Percentiles rank a stretch among this genome's conserved stretches.
Evolutionary conservation across 169 alveolate genomes (phyloP).

Genomic region (Plasmodium relictum): DNA sequence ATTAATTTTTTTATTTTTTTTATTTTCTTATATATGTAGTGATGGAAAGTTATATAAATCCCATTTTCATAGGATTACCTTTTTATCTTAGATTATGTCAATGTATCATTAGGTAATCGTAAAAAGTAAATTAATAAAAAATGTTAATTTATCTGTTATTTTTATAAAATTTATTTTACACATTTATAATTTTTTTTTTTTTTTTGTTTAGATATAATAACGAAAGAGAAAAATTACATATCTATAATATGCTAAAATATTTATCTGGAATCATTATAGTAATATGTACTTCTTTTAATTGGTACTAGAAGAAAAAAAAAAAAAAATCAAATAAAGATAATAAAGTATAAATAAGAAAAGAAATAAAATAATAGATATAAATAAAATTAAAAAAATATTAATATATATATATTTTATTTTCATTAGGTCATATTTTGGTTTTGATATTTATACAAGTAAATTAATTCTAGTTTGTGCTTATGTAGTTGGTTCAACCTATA

Average conservation of each 20-base stretch:
- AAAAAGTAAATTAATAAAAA: conserved; percentile 55
- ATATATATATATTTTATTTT: not conserved
- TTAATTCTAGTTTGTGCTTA: conserved; percentile 84
- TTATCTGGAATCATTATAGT: conserved; percentile 73
- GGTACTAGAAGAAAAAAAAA: conserved; percentile 29
- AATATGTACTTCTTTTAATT: conserved; percentile 77
- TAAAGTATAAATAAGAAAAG: not conserved
- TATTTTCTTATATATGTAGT: conserved; percentile 18
- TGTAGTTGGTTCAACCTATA: conserved; percentile 87
- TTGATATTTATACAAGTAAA: conserved; percentile 78
- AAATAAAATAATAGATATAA: not conserved
- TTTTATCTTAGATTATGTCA: conserved; percentile 88
- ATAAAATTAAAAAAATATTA: conserved; percentile 30
- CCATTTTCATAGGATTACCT: conserved; percentile 87
- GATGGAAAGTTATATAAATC: conserved; percentile 83
- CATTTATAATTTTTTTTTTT: conserved; percentile 60
- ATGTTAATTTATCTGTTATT: conserved; percentile 51
- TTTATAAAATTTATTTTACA: conserved; percentile 33
- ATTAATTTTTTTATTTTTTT: too few relatives aligned
- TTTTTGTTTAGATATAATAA: conserved; percentile 78
- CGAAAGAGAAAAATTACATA: conserved; percentile 34
- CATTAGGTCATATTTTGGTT: conserved; percentile 63
- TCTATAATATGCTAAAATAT: conserved; percentile 53
- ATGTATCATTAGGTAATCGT: conserved; percentile 85
- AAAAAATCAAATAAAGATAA: not conserved